These are phyloP conservation scores for Verticillium albo-atrum DNA, from an alignment of 2,329 filamentous ascomycete genomes.

Conservation along the genomic window DNA sequence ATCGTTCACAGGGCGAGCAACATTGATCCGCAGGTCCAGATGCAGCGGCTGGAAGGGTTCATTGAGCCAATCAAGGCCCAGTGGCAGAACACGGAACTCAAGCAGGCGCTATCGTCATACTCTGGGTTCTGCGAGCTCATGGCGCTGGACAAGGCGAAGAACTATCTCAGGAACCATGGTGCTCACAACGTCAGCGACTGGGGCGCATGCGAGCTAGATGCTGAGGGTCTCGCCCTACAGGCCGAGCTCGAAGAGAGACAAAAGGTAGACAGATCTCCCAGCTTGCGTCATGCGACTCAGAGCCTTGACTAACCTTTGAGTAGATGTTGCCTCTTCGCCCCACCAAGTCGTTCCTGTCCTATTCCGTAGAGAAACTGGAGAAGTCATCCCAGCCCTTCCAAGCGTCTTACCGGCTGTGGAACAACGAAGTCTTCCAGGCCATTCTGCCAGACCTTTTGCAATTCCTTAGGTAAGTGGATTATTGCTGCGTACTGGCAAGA, in stretches of 20 bases:
- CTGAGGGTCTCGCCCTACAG: slow-evolving; percentile 75
- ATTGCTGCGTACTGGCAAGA: not conserved
- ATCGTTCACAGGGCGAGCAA: slow-evolving; percentile 83
- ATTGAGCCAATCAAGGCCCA: slow-evolving; percentile 75
- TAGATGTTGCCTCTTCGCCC: slow-evolving; percentile 73
- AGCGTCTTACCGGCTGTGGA: slow-evolving; percentile 78
- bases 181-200: slow-evolving; percentile 79
- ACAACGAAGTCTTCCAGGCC: slow-evolving; percentile 69
- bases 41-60: slow-evolving; percentile 70
- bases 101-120: slow-evolving; percentile 67
- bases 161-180: slow-evolving; percentile 68
- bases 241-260: slow-evolving; percentile 72
- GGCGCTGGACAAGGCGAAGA: slow-evolving; percentile 73
- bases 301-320: not conserved
- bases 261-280: slow-evolving; percentile 39
- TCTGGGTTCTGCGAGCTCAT: slow-evolving; percentile 74
- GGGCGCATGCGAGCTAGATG: slow-evolving; percentile 72
- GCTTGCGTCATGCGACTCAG: not conserved
- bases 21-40: slow-evolving; percentile 66
- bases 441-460: slow-evolving; percentile 85
- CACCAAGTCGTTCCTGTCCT: slow-evolving; percentile 88
- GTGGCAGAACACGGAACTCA: slow-evolving; percentile 72
- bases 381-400: slow-evolving; percentile 69
- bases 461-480: slow-evolving; percentile 59
- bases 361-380: slow-evolving; percentile 84